Conservation (phyloP, 306 rosid genomes). For the Glycyrrhiza uralensis region DNA sequence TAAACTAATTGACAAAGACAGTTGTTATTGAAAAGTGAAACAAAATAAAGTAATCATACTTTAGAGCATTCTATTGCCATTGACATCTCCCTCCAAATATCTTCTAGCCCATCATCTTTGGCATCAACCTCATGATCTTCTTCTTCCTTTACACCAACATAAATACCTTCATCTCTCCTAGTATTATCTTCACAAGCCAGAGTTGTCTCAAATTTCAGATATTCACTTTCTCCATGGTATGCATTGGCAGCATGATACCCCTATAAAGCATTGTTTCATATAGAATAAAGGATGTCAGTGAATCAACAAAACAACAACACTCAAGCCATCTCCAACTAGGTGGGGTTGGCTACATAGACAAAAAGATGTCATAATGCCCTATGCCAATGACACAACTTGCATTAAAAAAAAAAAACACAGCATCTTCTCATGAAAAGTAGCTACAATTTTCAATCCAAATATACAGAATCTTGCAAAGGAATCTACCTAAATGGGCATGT, state of each 20-base stretch:
- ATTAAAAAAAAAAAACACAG: background rate
- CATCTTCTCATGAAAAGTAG: background rate
- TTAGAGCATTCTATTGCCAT: conserved; percentile 75
- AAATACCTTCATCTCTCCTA: conserved; percentile 54
- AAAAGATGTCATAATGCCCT: background rate
- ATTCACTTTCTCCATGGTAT: conserved; percentile 22
- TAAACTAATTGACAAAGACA: conserved; percentile 5
- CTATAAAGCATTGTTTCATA: conserved; percentile 33
- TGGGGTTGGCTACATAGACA: background rate
- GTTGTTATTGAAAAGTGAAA: background rate
- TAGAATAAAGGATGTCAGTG: conserved; percentile 24
- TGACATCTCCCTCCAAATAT: conserved; percentile 88
- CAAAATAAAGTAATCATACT: conserved; percentile 40
- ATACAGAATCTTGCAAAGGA: background rate
- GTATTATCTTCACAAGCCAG: conserved; percentile 17
- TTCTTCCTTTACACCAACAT: conserved; percentile 61
- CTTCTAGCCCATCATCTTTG: conserved; percentile 65
- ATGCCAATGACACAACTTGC: conserved; percentile 21
- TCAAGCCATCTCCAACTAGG: background rate
- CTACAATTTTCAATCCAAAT: conserved; percentile 5
- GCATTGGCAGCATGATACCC: conserved; percentile 30
- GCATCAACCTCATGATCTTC: conserved; percentile 26
- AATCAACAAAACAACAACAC: conserved; percentile 8
- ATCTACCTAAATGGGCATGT: background rate
- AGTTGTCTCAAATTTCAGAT: conserved; percentile 17